phyloP scores from a whole-genome alignment of 129 eudicot genomes.

The Artemisia tridentata region DNA sequence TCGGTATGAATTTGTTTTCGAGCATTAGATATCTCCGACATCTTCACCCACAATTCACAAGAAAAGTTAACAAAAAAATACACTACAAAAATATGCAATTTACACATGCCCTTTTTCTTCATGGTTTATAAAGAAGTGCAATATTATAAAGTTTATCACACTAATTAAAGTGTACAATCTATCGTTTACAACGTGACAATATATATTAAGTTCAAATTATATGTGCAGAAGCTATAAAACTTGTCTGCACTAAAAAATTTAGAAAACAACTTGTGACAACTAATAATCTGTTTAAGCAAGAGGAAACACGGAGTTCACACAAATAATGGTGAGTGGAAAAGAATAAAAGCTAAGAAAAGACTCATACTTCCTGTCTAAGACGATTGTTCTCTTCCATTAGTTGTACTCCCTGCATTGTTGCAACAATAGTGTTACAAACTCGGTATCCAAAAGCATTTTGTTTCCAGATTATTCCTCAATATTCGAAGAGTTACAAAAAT shows the following conservation, averaged over 20 bases:
- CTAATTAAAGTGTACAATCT: too few species aligned
- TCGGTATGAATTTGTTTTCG: constrained; percentile 34
- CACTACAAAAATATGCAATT: too few species aligned
- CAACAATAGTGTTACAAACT: not conserved
- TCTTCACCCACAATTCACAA: constrained; percentile 34
- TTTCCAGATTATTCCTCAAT: constrained; percentile 9
- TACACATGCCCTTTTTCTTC: too few species aligned
- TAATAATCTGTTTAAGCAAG: too few species aligned
- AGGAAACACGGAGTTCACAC: not conserved
- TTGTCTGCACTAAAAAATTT: too few species aligned
- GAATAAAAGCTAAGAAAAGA: not conserved
- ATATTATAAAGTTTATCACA: too few species aligned
- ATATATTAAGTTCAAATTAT: too few species aligned
- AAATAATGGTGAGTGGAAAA: not conserved
- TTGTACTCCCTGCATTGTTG: constrained; percentile 52
- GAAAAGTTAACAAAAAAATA: constrained; percentile 1
- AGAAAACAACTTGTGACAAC: too few species aligned
- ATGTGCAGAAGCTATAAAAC: too few species aligned
- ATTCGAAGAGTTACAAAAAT: constrained; percentile 6
- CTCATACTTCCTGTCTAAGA: constrained; percentile 56
- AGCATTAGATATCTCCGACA: constrained; percentile 45
- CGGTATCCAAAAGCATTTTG: not conserved
- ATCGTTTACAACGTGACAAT: too few species aligned
- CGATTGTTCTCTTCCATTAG: constrained; percentile 72
- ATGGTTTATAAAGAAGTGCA: too few species aligned